phyloP scores from a whole-genome alignment of 768 basidiomycete genomes.

The Mycena polygramma region DNA sequence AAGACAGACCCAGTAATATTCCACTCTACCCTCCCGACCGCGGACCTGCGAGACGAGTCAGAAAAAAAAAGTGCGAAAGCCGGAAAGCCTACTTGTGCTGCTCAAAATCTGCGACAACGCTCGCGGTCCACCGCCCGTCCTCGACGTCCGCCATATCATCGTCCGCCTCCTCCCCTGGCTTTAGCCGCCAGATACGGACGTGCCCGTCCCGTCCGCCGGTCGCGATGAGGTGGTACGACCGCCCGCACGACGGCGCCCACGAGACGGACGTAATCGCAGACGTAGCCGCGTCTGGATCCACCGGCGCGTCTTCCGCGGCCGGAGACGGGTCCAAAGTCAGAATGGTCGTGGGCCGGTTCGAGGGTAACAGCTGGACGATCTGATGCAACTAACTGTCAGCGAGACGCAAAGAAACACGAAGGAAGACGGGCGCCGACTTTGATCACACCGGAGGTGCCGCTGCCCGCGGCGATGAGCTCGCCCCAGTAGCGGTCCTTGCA shows the following conservation, averaged over 20 bases:
- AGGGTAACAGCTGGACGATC: slow-evolving; percentile 82
- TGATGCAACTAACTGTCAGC: slow-evolving; percentile 44
- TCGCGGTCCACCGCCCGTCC: slow-evolving; percentile 76
- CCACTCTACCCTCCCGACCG: slow-evolving; percentile 92
- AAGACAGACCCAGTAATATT: slow-evolving; percentile 82
- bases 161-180: slow-evolving; percentile 65
- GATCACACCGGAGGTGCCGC: slow-evolving; percentile 78
- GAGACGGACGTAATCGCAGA: slow-evolving; percentile 85
- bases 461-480: slow-evolving; percentile 83
- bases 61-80: not conserved
- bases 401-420: slow-evolving; percentile 3
- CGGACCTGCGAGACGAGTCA: slow-evolving; percentile 59
- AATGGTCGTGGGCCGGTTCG: slow-evolving; percentile 74
- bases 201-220: slow-evolving; percentile 92
- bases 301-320: slow-evolving; percentile 37
- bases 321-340: slow-evolving; percentile 71
- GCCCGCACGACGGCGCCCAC: slow-evolving; percentile 95
- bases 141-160: slow-evolving; percentile 49
- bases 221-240: slow-evolving; percentile 95
- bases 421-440: slow-evolving; percentile 65
- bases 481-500: slow-evolving; percentile 98
- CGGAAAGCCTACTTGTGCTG: slow-evolving; percentile 74
- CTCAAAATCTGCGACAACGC: slow-evolving; percentile 87
- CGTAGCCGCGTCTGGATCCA: slow-evolving; percentile 53
- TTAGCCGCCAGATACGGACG: slow-evolving; percentile 91